Conservation (phyloP, 1,284 basidiomycete genomes). For the Sanguinoderma infundibulare region DNA sequence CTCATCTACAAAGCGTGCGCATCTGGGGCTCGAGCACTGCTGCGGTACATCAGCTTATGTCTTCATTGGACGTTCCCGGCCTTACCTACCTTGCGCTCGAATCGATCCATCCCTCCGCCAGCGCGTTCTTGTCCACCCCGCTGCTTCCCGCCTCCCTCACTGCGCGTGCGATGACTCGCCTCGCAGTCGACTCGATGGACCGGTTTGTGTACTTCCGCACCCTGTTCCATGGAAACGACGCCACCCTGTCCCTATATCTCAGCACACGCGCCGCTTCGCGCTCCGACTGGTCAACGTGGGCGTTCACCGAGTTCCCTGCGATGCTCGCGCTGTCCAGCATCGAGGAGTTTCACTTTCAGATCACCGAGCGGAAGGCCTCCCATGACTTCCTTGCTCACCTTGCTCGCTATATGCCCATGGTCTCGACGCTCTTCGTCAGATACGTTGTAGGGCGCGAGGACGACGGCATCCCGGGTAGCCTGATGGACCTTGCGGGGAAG, state of each 20-base stretch:
- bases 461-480: not conserved
- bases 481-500: not conserved
- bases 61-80: not conserved
- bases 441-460: not conserved
- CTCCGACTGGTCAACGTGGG: no score
- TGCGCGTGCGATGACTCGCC: not conserved
- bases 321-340: not conserved
- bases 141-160: not conserved
- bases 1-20: not conserved
- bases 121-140: no score
- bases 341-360: not conserved
- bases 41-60: not conserved
- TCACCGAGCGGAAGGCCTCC: not conserved
- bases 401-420: not conserved
- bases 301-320: not conserved
- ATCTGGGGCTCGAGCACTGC: not conserved
- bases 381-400: not conserved
- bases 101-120: no score
- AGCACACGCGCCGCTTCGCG: no score
- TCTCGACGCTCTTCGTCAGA: not conserved
- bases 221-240: no score
- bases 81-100: no score
- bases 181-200: not conserved
- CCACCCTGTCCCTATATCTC: no score
- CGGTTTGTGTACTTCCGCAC: no score